Evolutionary conservation across 2,329 filamentous ascomycete genomes (phyloP).

Genomic region (Kalaharituber pfeilii): DNA sequence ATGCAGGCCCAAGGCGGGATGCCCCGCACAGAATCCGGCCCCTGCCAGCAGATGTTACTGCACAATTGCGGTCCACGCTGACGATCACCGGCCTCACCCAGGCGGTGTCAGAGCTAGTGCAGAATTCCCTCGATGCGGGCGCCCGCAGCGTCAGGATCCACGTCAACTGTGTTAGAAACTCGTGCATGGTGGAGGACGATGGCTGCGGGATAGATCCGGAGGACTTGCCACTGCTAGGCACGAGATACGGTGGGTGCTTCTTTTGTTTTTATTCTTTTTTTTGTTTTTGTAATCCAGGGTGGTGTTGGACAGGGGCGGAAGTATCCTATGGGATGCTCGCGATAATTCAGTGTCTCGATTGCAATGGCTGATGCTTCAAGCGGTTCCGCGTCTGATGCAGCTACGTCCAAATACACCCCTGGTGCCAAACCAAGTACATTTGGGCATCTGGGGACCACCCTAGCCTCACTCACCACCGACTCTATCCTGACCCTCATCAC

Average conservation of each 20-base stretch:
- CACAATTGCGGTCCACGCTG: conserved; percentile 74
- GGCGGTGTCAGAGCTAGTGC: conserved; percentile 53
- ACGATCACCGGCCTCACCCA: conserved; percentile 55
- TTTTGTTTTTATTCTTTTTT: background rate
- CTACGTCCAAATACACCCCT: conserved; percentile 55
- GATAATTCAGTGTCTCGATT: too few relatives aligned
- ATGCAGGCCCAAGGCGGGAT: conserved; percentile 3
- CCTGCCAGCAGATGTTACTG: conserved; percentile 51
- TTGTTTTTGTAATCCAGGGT: too few relatives aligned
- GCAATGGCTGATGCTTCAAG: too few relatives aligned
- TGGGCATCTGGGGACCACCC: conserved; percentile 22
- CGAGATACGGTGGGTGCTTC: conserved; percentile 34
- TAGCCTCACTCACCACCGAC: conserved; percentile 57
- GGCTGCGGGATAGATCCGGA: conserved; percentile 55
- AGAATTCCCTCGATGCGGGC: conserved; percentile 69
- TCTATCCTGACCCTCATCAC: conserved; percentile 65
- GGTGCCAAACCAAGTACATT: conserved; percentile 48
- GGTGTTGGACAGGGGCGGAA: too few relatives aligned
- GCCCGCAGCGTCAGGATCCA: conserved; percentile 51
- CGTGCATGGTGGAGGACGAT: conserved; percentile 69
- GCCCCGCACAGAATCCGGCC: conserved; percentile 44
- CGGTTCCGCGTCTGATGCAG: too few relatives aligned
- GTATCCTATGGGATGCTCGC: too few relatives aligned
- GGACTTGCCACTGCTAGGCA: conserved; percentile 44
- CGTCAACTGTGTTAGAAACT: conserved; percentile 58